Conservation (phyloP, 306 rosid genomes). For the Vigna reflexopilosa region DNA sequence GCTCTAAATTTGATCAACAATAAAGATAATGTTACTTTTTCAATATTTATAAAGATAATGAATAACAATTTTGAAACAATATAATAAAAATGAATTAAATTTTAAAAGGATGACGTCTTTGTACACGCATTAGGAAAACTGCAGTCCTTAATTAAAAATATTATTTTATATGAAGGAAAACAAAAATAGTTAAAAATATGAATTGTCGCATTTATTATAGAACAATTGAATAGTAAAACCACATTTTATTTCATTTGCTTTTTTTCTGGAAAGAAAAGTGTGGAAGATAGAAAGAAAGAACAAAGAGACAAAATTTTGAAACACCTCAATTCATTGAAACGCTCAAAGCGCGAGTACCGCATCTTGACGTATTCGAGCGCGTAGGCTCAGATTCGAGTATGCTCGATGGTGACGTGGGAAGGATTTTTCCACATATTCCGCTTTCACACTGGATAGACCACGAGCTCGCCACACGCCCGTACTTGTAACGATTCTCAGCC, state of each 20-base stretch:
- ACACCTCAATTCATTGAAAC: not conserved
- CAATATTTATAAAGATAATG: too few species aligned
- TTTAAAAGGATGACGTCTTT: too few species aligned
- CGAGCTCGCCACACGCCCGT: slow-evolving; percentile 73
- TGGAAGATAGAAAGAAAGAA: not conserved
- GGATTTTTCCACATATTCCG: slow-evolving; percentile 37
- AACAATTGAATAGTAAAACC: not conserved
- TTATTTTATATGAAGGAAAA: not conserved
- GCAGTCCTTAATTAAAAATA: not conserved
- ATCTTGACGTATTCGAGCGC: not conserved
- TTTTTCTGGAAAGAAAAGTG: not conserved
- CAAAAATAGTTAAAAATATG: not conserved
- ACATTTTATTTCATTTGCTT: too few species aligned
- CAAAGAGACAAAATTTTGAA: not conserved
- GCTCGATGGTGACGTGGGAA: slow-evolving; percentile 42
- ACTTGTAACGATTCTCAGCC: not conserved
- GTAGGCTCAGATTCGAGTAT: slow-evolving; percentile 13
- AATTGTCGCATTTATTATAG: not conserved
- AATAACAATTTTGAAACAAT: too few species aligned
- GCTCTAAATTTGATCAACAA: too few species aligned
- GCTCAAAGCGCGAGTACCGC: slow-evolving; percentile 5
- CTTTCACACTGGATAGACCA: slow-evolving; percentile 47
- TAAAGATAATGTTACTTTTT: too few species aligned
- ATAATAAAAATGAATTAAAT: too few species aligned
- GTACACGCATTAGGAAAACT: too few species aligned